phyloP scores from a whole-genome alignment of 2,329 filamentous ascomycete genomes.

The Ophiostoma triangulosporum region DNA sequence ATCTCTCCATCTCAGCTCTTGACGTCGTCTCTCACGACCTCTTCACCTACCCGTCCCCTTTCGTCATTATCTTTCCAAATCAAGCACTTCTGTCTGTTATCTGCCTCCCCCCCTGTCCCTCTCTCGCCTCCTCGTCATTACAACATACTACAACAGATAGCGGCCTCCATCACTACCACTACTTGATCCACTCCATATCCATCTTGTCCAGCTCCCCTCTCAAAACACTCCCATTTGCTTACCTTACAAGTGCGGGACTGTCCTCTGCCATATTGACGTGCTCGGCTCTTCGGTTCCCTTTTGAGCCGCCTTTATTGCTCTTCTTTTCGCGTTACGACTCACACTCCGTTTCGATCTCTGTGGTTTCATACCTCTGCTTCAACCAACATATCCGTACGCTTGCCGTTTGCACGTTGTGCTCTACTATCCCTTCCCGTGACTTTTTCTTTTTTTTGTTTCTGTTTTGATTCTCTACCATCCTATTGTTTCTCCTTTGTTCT shows the following conservation, averaged over 20 bases:
- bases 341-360: background rate
- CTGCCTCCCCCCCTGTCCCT: background rate
- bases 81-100: background rate
- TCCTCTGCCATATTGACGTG: background rate
- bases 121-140: background rate
- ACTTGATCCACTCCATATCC: background rate
- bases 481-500: background rate
- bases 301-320: background rate
- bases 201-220: background rate
- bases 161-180: no score
- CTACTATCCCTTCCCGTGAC: background rate
- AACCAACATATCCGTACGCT: background rate
- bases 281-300: background rate
- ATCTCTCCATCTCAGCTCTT: background rate
- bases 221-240: background rate
- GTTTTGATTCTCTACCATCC: background rate
- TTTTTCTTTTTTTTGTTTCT: background rate
- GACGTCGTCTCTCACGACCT: background rate
- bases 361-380: background rate
- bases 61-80: background rate
- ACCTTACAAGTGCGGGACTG: background rate
- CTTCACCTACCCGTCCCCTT: background rate
- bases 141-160: background rate
- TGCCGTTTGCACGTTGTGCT: conserved; percentile 1
- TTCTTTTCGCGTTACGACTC: background rate